Evolutionary conservation across 2,329 filamentous ascomycete genomes (phyloP).

Genomic region (Penicillium sumatraense): DNA sequence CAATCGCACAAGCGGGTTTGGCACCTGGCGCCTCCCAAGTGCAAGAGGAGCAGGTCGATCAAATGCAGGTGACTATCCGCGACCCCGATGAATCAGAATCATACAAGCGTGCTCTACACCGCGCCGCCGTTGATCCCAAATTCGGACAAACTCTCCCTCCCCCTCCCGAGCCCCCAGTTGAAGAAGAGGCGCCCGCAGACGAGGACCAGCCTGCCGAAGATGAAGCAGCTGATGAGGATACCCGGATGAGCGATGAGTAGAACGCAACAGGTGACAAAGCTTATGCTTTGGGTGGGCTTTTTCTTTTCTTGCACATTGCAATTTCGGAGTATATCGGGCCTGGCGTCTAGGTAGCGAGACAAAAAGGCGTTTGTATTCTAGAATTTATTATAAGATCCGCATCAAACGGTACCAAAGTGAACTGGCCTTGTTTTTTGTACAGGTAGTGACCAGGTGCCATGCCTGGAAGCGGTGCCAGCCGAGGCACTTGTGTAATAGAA

Average conservation of each 20-base stretch:
- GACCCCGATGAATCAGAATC: slow-evolving; percentile 56
- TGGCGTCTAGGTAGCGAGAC: slow-evolving; percentile 12
- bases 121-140: slow-evolving; percentile 51
- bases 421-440: not conserved
- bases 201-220: slow-evolving; percentile 16
- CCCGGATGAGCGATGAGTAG: slow-evolving; percentile 28
- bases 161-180: slow-evolving; percentile 29
- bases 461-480: too few relatives aligned
- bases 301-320: slow-evolving; percentile 11
- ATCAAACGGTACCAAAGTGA: not conserved
- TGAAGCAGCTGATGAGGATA: slow-evolving; percentile 27
- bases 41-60: slow-evolving; percentile 56
- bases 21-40: slow-evolving; percentile 42
- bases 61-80: slow-evolving; percentile 56
- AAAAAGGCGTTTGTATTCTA: slow-evolving; percentile 15
- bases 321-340: slow-evolving; percentile 8
- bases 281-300: slow-evolving; percentile 3
- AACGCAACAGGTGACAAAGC: not conserved
- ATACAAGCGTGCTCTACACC: slow-evolving; percentile 51
- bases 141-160: slow-evolving; percentile 44
- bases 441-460: too few relatives aligned
- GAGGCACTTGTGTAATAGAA: too few relatives aligned
- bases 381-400: slow-evolving; percentile 1
- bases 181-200: slow-evolving; percentile 17
- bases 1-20: slow-evolving; percentile 46